These are phyloP conservation scores for Fraxinus latifolia DNA, from an alignment of 305 asterid genomes.

Conservation along the genomic window DNA sequence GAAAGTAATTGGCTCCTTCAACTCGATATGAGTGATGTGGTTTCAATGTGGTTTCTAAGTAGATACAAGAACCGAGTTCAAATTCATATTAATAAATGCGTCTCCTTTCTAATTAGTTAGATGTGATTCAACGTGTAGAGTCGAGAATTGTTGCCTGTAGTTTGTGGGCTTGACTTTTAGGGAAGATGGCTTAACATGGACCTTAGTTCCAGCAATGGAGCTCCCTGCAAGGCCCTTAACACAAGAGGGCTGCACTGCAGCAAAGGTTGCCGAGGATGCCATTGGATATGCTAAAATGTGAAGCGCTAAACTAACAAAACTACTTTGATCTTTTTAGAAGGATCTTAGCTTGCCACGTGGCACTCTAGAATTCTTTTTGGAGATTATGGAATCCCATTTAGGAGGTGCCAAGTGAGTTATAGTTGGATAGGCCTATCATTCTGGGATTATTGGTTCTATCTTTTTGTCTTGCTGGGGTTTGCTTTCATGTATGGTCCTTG, in stretches of 20 bases:
- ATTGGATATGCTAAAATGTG: slow-evolving; percentile 25
- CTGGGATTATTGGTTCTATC: not conserved
- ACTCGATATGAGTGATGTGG: not conserved
- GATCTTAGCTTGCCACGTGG: slow-evolving; percentile 61
- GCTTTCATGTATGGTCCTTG: not conserved
- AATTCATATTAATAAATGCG: not conserved
- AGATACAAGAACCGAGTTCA: not conserved
- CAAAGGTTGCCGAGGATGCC: slow-evolving; percentile 78
- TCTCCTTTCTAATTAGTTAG: not conserved
- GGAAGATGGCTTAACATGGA: slow-evolving; percentile 63
- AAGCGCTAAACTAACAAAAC: slow-evolving; percentile 19
- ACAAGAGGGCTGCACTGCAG: slow-evolving; percentile 60
- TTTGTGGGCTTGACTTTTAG: slow-evolving; percentile 50
- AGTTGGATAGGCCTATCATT: slow-evolving; percentile 62
- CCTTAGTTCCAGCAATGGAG: slow-evolving; percentile 78
- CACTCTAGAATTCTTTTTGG: slow-evolving; percentile 21
- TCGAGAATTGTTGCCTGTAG: slow-evolving; percentile 36
- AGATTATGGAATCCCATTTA: slow-evolving; percentile 37
- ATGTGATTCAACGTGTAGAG: not conserved
- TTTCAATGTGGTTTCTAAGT: not conserved
- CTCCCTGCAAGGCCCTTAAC: slow-evolving; percentile 91
- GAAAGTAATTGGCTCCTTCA: not conserved
- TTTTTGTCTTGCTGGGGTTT: not conserved
- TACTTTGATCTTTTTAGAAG: slow-evolving; percentile 28
- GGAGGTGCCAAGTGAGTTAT: slow-evolving; percentile 35